A percentile compares a stretch with the other conserved stretches of the same genome.
Conservation (phyloP, 306 rosid species). For the Citrullus mucosospermus region DNA sequence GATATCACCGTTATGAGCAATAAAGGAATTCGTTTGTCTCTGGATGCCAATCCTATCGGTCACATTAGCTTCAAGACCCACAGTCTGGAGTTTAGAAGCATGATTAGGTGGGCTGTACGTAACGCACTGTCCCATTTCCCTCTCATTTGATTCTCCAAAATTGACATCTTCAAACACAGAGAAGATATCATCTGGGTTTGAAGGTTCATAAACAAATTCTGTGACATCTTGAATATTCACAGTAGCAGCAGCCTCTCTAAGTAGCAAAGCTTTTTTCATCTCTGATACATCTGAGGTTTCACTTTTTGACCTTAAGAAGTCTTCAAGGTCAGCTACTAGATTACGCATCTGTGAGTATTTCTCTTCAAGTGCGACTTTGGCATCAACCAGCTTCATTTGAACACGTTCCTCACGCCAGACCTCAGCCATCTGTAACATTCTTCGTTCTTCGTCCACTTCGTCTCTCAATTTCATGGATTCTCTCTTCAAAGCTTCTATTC, state of each 20-base stretch:
- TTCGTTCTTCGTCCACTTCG: conserved; percentile 78
- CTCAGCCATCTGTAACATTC: conserved; percentile 95
- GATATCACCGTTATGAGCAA: conserved; percentile 46
- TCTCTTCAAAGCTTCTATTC: conserved; percentile 63
- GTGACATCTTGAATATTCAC: conserved; percentile 56
- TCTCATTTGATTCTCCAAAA: conserved; percentile 46
- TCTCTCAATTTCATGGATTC: conserved; percentile 61
- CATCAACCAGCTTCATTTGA: conserved; percentile 91
- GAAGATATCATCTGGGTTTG: conserved; percentile 66
- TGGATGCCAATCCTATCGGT: conserved; percentile 34
- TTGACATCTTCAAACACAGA: conserved; percentile 61
- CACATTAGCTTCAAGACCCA: conserved; percentile 51
- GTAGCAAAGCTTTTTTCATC: conserved; percentile 44
- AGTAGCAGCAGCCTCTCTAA: conserved; percentile 49
- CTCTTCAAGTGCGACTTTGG: conserved; percentile 78
- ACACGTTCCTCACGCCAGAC: conserved; percentile 99
- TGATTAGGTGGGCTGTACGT: conserved; percentile 53
- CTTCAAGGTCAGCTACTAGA: conserved; percentile 61
- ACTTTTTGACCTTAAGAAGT: conserved; percentile 32
- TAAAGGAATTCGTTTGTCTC: conserved; percentile 26
- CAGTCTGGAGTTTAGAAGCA: conserved; percentile 62
- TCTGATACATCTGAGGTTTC: conserved; percentile 47
- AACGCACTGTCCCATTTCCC: conserved; percentile 57
- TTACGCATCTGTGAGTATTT: conserved; percentile 82
- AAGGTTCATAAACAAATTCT: conserved; percentile 57